Evolutionary conservation across 495 filamentous ascomycete species (phyloP), one percentile per base, ranked within the genome.

Genomic region (Filosporella fistucella): DNA sequence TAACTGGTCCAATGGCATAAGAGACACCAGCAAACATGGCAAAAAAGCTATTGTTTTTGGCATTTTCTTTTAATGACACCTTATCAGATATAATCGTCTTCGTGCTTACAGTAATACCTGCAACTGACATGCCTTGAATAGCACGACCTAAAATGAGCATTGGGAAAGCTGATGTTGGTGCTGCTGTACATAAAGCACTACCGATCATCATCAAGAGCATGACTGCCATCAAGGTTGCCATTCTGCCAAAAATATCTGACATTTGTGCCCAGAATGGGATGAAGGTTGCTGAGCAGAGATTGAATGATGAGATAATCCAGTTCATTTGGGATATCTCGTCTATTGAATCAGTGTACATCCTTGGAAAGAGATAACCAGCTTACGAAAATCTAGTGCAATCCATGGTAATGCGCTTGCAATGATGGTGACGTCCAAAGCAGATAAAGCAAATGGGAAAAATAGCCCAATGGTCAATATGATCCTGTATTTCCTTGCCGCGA

Each of bases 231-330:
- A 80, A 62, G 1, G 65, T 57, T 5, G 55, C 56, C 47, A 76
- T 70, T 5, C 79, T 69, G 5, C 79, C 79, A 50, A 78, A 82
- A 29, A 82, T 64, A 50, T 84, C 78, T 34, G 77, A 64, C 25
- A 78, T 63, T 52, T 83, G 79, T 13, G 72, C 77, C 59, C 72
- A 81, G 47, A 74, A 67, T n/a, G 80, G 80, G 4, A 82, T 76
- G 56, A 82, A 82, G 14, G 78, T 68, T 12, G 78, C 71, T 0
- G 75, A 71, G n/a, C 77, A 78, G 4, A 85, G 66, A 49, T 72
- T 81, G 61, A 78, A 83, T 14, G 77, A 65, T 0, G 79, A 76
- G 39, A 83, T 70, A 55, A 84, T 81, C 78, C 79, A 83, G 55
- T 80, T 82, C 7, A 81, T 63, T 49, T 81, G 72, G 14, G 65